Percentiles rank a stretch among this genome's conserved stretches.
phyloP scores from a whole-genome alignment of 2,329 filamentous ascomycete species.

The Fusarium sp. region DNA sequence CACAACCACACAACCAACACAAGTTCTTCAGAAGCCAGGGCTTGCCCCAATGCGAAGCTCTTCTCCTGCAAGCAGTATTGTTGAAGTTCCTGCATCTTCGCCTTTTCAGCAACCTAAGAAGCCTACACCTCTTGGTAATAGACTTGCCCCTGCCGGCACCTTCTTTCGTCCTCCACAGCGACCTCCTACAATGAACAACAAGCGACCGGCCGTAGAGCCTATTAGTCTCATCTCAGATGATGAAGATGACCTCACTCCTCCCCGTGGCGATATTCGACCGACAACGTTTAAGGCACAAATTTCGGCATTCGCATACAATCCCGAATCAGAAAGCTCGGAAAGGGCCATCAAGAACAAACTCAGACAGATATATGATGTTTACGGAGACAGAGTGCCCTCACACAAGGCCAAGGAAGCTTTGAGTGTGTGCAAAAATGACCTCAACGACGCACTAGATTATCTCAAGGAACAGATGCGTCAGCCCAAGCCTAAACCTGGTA shows the following conservation, averaged over 20 bases:
- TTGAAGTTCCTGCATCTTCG: constrained; percentile 93
- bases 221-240: constrained; percentile 65
- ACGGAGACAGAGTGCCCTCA: constrained; percentile 49
- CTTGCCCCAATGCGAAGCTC: constrained; percentile 53
- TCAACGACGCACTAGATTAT: constrained; percentile 53
- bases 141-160: constrained; percentile 83
- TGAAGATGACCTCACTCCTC: constrained; percentile 60
- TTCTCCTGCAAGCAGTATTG: constrained; percentile 59
- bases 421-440: constrained; percentile 49
- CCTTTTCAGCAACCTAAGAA: constrained; percentile 67
- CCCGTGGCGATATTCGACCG: constrained; percentile 72
- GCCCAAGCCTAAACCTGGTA: constrained; percentile 42
- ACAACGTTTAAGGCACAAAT: constrained; percentile 64
- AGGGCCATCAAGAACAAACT: constrained; percentile 52
- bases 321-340: constrained; percentile 53
- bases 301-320: constrained; percentile 61
- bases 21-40: constrained; percentile 58
- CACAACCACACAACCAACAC: constrained; percentile 60
- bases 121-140: constrained; percentile 58
- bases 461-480: constrained; percentile 41
- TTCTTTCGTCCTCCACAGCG: constrained; percentile 68
- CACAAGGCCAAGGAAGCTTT: constrained; percentile 53
- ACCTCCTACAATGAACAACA: constrained; percentile 46
- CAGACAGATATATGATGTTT: constrained; percentile 54
- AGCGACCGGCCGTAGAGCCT: constrained; percentile 55